Percentiles rank a stretch among this genome's conserved stretches.
phyloP scores from a whole-genome alignment of 2,329 filamentous ascomycete genomes.

The Fusarium graminum region DNA sequence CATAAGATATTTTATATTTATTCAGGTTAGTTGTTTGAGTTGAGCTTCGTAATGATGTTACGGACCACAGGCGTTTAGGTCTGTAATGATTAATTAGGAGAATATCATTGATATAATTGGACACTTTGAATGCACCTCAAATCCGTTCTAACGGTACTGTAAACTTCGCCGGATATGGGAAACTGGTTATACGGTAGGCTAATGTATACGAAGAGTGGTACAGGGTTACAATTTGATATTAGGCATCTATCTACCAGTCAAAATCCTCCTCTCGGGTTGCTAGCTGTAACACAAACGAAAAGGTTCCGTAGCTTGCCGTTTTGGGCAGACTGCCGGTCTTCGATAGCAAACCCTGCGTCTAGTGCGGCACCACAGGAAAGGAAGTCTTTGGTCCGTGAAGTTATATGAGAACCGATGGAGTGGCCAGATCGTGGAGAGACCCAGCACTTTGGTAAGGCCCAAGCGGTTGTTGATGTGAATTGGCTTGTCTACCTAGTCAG shows the following conservation, averaged over 20 bases:
- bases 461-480: slow-evolving; percentile 12
- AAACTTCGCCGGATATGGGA: slow-evolving; percentile 3
- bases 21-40: slow-evolving; percentile 1
- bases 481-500: slow-evolving; percentile 26
- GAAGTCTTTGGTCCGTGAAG: not conserved
- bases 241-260: not conserved
- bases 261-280: not conserved
- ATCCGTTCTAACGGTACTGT: not conserved
- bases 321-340: slow-evolving; percentile 8
- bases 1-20: slow-evolving; percentile 1
- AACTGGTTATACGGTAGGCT: slow-evolving; percentile 22
- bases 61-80: slow-evolving; percentile 22
- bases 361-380: slow-evolving; percentile 25
- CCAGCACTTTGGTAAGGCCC: slow-evolving; percentile 7
- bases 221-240: not conserved
- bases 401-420: slow-evolving; percentile 4
- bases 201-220: slow-evolving; percentile 29
- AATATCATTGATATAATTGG: slow-evolving; percentile 9
- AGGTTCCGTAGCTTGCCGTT: not conserved
- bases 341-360: slow-evolving; percentile 4
- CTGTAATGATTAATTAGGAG: slow-evolving; percentile 5
- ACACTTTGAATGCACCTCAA: slow-evolving; percentile 2
- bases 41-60: slow-evolving; percentile 5
- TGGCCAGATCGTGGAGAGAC: slow-evolving; percentile 12
- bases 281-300: slow-evolving; percentile 5